Evolutionary conservation across 345 rosid species (phyloP).

Genomic region (Populus deltoides): DNA sequence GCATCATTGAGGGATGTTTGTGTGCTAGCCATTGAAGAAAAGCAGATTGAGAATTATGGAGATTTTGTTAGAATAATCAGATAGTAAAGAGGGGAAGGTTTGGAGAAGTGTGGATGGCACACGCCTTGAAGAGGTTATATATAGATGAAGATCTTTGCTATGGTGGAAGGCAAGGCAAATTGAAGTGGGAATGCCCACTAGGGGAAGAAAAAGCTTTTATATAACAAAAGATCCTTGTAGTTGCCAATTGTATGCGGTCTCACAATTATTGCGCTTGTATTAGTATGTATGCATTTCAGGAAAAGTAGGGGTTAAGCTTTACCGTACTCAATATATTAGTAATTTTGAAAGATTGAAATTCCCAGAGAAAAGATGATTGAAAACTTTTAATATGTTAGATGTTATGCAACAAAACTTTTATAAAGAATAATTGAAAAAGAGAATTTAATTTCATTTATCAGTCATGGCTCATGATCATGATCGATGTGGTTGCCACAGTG

Average conservation of each 20-base stretch:
- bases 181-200: slow-evolving; percentile 40
- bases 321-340: neutral
- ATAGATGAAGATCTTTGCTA: slow-evolving; percentile 27
- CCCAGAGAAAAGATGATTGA: too few relatives aligned
- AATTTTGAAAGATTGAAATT: neutral
- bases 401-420: neutral
- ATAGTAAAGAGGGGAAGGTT: slow-evolving; percentile 4
- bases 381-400: too few relatives aligned
- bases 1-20: slow-evolving; percentile 30
- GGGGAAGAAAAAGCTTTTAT: slow-evolving; percentile 13
- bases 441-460: neutral
- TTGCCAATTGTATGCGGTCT: neutral
- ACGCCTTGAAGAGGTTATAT: slow-evolving; percentile 54
- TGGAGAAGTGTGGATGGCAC: slow-evolving; percentile 60
- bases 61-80: neutral
- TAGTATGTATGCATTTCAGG: neutral
- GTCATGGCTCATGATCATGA: too few relatives aligned
- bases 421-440: neutral
- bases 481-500: too few relatives aligned
- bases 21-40: slow-evolving; percentile 30
- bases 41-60: neutral
- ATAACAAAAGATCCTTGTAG: neutral
- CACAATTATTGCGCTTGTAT: neutral
- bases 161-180: slow-evolving; percentile 28
- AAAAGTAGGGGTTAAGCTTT: neutral